phyloP scores from a whole-genome alignment of 2,329 filamentous ascomycete genomes.

The Sclerotinia trifoliorum region DNA sequence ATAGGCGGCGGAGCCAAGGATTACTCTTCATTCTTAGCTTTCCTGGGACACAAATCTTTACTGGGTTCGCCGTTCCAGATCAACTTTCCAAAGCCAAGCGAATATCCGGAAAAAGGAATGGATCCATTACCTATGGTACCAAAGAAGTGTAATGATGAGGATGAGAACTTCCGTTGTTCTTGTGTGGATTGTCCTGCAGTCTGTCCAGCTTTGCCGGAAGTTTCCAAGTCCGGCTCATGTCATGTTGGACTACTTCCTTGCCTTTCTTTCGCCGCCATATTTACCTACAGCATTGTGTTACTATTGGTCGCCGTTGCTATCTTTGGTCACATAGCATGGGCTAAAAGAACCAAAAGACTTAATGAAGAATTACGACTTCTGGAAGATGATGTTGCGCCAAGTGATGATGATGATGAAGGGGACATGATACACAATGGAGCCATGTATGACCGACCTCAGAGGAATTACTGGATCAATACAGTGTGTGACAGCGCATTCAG shows the following conservation, averaged over 20 bases:
- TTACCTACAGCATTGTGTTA: slow-evolving; percentile 77
- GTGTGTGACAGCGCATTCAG: slow-evolving; percentile 79
- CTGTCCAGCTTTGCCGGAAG: slow-evolving; percentile 76
- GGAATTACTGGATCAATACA: slow-evolving; percentile 79
- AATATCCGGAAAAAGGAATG: slow-evolving; percentile 68
- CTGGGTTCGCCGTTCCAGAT: slow-evolving; percentile 95
- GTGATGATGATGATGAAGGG: slow-evolving; percentile 92
- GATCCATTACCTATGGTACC: slow-evolving; percentile 66
- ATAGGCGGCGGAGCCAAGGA: slow-evolving; percentile 95
- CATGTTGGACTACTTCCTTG: slow-evolving; percentile 87
- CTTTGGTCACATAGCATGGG: slow-evolving; percentile 73
- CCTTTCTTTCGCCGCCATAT: slow-evolving; percentile 86
- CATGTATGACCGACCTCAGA: slow-evolving; percentile 75
- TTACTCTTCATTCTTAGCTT: slow-evolving; percentile 82
- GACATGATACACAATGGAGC: slow-evolving; percentile 75
- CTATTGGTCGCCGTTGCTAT: slow-evolving; percentile 64
- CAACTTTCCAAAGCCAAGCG: slow-evolving; percentile 70
- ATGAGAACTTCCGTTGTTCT: slow-evolving; percentile 82
- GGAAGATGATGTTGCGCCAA: slow-evolving; percentile 77
- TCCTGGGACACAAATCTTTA: slow-evolving; percentile 81
- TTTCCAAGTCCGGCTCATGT: slow-evolving; percentile 70
- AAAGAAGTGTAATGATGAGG: slow-evolving; percentile 86
- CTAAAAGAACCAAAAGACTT: slow-evolving; percentile 68
- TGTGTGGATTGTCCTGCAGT: slow-evolving; percentile 89
- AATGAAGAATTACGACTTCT: slow-evolving; percentile 84